These are phyloP conservation scores for Fusarium ambrosium DNA, from an alignment of 2,329 filamentous ascomycete species.

Conservation along the genomic window DNA sequence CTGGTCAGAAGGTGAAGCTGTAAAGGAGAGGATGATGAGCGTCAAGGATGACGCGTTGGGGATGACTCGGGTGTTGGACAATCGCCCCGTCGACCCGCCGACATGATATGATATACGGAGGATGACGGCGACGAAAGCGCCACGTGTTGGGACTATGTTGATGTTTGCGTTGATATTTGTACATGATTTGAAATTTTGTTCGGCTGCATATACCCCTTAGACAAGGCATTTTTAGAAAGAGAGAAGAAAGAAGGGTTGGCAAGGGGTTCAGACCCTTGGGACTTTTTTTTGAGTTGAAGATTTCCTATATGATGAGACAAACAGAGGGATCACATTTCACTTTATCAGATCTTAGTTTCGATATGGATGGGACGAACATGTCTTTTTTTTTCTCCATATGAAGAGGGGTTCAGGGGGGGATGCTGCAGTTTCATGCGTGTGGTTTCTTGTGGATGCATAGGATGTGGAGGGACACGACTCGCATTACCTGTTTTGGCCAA, in stretches of 20 bases:
- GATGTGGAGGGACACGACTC: slow-evolving; percentile 3
- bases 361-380: slow-evolving; percentile 9
- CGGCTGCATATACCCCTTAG: slow-evolving; percentile 41
- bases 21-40: slow-evolving; percentile 47
- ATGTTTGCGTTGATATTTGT: slow-evolving; percentile 31
- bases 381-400: slow-evolving; percentile 25
- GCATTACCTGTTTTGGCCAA: not conserved
- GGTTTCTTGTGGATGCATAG: slow-evolving; percentile 1
- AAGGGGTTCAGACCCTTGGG: slow-evolving; percentile 3
- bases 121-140: slow-evolving; percentile 25
- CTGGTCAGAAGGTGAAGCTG: slow-evolving; percentile 71
- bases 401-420: slow-evolving; percentile 11
- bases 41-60: slow-evolving; percentile 2
- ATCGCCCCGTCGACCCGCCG: slow-evolving; percentile 15
- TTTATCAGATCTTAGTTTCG: slow-evolving; percentile 5
- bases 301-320: not conserved
- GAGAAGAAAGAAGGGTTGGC: slow-evolving; percentile 2
- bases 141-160: slow-evolving; percentile 11
- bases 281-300: slow-evolving; percentile 4
- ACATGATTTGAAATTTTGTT: slow-evolving; percentile 34
- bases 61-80: slow-evolving; percentile 9
- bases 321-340: not conserved
- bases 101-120: slow-evolving; percentile 32
- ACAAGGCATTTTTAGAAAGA: slow-evolving; percentile 40
- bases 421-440: slow-evolving; percentile 34